These are phyloP conservation scores for Sporothrix protearum DNA, from an alignment of 2,329 filamentous ascomycete genomes.

Conservation along the genomic window DNA sequence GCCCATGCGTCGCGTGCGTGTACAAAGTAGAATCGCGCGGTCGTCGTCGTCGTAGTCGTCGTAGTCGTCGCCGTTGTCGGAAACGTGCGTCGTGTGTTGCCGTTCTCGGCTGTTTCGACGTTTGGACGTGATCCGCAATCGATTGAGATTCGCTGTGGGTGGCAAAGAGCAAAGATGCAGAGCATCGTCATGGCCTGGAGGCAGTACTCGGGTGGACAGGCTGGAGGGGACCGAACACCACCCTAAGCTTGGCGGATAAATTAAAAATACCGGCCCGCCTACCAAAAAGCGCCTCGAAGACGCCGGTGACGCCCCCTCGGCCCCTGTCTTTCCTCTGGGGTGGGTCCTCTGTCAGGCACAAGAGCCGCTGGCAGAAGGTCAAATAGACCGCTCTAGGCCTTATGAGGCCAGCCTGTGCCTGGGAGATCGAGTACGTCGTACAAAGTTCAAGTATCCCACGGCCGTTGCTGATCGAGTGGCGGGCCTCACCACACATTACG, in stretches of 20 bases:
- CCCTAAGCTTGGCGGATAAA: conserved; percentile 5
- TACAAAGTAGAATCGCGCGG: neutral
- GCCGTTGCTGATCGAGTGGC: neutral
- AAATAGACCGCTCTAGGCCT: neutral
- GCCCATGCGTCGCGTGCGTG: neutral
- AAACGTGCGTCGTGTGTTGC: neutral
- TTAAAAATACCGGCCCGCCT: conserved; percentile 14
- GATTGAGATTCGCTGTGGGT: neutral
- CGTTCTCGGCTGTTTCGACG: neutral
- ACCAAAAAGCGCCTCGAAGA: neutral
- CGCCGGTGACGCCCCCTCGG: neutral
- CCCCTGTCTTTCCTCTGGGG: neutral
- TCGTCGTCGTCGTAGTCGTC: neutral
- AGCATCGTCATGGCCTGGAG: neutral
- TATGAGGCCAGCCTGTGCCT: neutral
- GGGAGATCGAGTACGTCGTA: no score
- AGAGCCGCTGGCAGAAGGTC: neutral
- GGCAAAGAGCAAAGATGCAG: conserved; percentile 1
- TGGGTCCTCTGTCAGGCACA: neutral
- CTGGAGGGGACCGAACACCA: no score
- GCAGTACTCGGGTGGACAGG: no score
- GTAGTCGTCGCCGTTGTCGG: neutral
- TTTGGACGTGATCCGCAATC: neutral
- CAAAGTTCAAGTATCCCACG: neutral
- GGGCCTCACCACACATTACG: neutral